Evolutionary conservation across 768 basidiomycete genomes (phyloP), one percentile per base, ranked within the genome.

Genomic region (Boletus rubropictus): DNA sequence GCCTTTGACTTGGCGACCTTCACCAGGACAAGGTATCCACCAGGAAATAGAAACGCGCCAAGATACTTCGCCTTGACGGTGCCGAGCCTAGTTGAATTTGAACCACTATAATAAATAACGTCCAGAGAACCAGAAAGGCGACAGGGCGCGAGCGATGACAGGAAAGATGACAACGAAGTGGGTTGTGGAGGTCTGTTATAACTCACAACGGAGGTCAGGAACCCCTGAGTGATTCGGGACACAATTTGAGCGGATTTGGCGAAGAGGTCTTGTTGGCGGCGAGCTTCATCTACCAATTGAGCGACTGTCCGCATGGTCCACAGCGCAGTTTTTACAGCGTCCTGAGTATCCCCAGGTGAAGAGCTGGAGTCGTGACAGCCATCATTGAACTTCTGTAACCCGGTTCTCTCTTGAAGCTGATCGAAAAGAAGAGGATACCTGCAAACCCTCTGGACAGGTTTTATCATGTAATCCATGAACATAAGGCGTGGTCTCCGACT

Each of bases 371-470:
- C 24, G 22, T 39, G 29, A 24, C 37, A 41, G 29, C 25, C 44
- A 20, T 43, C 20, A 15, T 29, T 34, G 39, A 42, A 50, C 28
- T 24, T 47, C 12, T 50, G 48, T 8, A 34, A 22, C 1, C 10
- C 41, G 11, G 35, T 41, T 27, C 51, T 52, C 21, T 54, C 55
- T 25, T 65, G 67, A 29, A 96, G 76, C 56, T 87, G 82, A 48
- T 82, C 84, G 37, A 99, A 78, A 8, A 99, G 76, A 42, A 98
- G 76, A 15, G 93, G 91, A 61, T 99, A 99, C 56, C 85, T 89
- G 77, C 94, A 97, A 41, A 99, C 86, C 42, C 93, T 75, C 66
- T 99, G 95, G 14, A 97, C 78, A n/a, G 95, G 95, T 66, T 92
- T 92, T 70, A 99, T 97, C 69, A 97, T 77, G 62, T 93, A 93